These are phyloP conservation scores for Corchorus capsularis DNA, from an alignment of 345 rosid genomes.

Conservation along the genomic window DNA sequence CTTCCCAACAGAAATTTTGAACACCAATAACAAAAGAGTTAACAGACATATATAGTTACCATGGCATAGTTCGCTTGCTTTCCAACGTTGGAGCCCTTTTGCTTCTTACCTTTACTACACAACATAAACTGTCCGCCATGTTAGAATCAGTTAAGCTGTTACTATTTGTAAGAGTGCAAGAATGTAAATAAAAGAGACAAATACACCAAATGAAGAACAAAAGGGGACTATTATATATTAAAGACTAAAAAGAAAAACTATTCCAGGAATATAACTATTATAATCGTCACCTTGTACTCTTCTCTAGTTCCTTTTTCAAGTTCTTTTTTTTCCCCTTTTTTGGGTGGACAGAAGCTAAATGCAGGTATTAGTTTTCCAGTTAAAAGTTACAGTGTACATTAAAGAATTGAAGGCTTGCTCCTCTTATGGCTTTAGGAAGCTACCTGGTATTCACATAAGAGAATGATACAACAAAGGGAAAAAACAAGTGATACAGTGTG, in stretches of 20 bases:
- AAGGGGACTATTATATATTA: background rate
- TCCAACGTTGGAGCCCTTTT: background rate
- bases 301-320: slow-evolving; percentile 24
- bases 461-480: slow-evolving; percentile 28
- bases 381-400: slow-evolving; percentile 52
- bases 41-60: background rate
- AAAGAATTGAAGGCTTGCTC: slow-evolving; percentile 54
- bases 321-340: background rate
- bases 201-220: background rate
- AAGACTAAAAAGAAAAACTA: slow-evolving; percentile 6
- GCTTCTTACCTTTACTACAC: background rate
- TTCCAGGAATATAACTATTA: slow-evolving; percentile 28
- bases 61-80: background rate
- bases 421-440: slow-evolving; percentile 35
- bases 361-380: slow-evolving; percentile 34
- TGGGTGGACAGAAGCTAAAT: slow-evolving; percentile 22
- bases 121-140: background rate
- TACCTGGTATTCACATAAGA: slow-evolving; percentile 48
- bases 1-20: too few species aligned
- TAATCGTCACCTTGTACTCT: slow-evolving; percentile 39
- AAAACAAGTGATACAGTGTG: slow-evolving; percentile 20
- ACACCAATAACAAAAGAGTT: background rate
- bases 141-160: background rate
- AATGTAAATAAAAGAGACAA: background rate
- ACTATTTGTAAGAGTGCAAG: background rate